Base-by-base conservation (phyloP, 176 grass and related monocot genomes). In the Olyra latifolia region DNA sequence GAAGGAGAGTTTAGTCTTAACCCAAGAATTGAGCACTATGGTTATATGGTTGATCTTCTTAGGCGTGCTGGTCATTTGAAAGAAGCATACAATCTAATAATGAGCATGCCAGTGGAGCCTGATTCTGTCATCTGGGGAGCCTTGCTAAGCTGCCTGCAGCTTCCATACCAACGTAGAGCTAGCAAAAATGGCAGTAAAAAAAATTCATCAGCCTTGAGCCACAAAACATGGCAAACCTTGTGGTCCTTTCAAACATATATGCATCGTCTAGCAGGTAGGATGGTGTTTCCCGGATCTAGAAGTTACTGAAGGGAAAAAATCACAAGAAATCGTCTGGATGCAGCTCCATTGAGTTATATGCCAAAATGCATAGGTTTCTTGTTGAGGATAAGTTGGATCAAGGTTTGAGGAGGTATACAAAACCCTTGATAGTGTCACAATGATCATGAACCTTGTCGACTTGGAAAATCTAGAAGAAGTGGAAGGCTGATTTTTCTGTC, bases 261-360 rank as follows among this genome's bases (percentile, higher is more conserved):
- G 86, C 89, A 0, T 91, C 80, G n/a, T 71, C 62, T 72, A 83
- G 92, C 12, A 91, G 69, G 39, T 94, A 89, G 89, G 81, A 84
- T 1, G 70, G 80, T 82, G 92, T 94, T 74, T 80, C 89, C 50
- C 46, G 23, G 30, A 62, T 91, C 19, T 87, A 89, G 92, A 94
- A 82, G 68, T 52, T 89, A 61, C 78, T 91, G 67, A 94, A 82
- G 87, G 72, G 80, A 46, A 94, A 89, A 40, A 83, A 82, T 56
- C 83, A 94, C 66, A 94, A 78, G 72, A 94, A 94, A 80, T 89
- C 92, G 67, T 86, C 89, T 76, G 92, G 92, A 38, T 89, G 79
- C 64, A 94, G 92, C 48, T 84, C 89, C 52, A 89, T 91, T 41
- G 92, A 94, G 72, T 70, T 91, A 19, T 66, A 84, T 30, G 89